Evolutionary conservation across 2,329 filamentous ascomycete genomes (phyloP), one percentile per base, ranked within the genome.

Genomic region (Trichoderma aggressivum): DNA sequence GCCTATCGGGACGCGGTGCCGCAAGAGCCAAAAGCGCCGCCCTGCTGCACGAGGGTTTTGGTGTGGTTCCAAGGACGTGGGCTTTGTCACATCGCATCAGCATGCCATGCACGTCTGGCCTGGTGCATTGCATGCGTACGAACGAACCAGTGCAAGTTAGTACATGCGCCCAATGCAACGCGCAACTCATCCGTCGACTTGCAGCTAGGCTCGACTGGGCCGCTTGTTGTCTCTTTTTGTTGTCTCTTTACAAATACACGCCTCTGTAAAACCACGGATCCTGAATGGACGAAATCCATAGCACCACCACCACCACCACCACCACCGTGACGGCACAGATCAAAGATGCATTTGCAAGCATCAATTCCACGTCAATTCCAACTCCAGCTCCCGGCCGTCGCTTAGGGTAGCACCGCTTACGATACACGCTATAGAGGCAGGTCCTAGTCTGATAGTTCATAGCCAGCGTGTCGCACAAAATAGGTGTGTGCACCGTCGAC

Each of bases 171-270:
- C 24, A 56, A 28, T 55, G 53, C 53, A 30, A 30, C 53, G 53
- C 53, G 55, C 55, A 58, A 32, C 55, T 32, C 55, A n/a, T 58
- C 55, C 28, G 55, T 58, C 55, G 55, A 58, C 34, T 34, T 21
- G 56, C 30, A 30, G 28, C n/a, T 30, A 59, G 56, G 24, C 56
- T 32, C 28, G 56, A 59, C 56, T 43, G 7, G 32, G 21, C 58
- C 58, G 59, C 50, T 66, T 66, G 50, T 66, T 58, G 24, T 65
- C 62, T 21, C 63, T 24, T 56, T 58, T 58, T 66, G 63, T 66
- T 66, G 5, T 66, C 63, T 66, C 63, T 39, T 59, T 58, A 43
- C 16, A 28, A 58, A 39, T 21, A 2, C 18, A 56, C 50, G 26
- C 34, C 24, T 28, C 56, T 59, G 30, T 30, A 12, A 60, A 14